Conservation (phyloP, 352 stramenopile species). For the Hyaloperonospora brassicae region DNA sequence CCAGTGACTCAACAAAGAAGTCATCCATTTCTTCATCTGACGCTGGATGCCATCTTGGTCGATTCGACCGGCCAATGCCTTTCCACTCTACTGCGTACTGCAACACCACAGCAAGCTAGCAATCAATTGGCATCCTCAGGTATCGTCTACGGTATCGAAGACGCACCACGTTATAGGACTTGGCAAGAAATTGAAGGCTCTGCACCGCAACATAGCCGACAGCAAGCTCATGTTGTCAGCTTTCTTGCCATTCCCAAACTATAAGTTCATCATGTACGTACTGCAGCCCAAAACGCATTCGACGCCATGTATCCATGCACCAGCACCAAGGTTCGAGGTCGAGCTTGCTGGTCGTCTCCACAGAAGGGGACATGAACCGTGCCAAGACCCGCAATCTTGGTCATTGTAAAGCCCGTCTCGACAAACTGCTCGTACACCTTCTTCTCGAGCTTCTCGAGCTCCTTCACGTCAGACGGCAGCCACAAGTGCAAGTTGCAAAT, state of each 20-base stretch:
- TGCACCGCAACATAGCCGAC: conserved; percentile 13
- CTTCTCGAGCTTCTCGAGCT: conserved; percentile 47
- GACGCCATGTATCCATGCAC: conserved; percentile 73
- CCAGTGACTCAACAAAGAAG: conserved; percentile 75
- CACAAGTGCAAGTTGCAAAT: conserved; percentile 45
- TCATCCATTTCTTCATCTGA: conserved; percentile 63
- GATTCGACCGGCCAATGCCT: conserved; percentile 64
- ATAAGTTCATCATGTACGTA: conserved; percentile 12
- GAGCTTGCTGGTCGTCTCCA: conserved; percentile 42
- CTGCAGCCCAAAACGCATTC: conserved; percentile 70
- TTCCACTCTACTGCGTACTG: conserved; percentile 82
- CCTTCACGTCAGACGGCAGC: conserved; percentile 41
- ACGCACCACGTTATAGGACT: conserved; percentile 72
- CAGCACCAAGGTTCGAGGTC: conserved; percentile 53
- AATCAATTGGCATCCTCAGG: not conserved
- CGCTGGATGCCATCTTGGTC: conserved; percentile 50
- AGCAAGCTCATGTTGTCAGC: not conserved
- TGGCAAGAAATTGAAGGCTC: conserved; percentile 69
- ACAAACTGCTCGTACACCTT: conserved; percentile 68
- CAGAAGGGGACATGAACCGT: conserved; percentile 75
- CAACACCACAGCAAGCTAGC: conserved; percentile 1
- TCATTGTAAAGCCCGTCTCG: conserved; percentile 41
- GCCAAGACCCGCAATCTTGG: conserved; percentile 53
- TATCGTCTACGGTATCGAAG: not conserved
- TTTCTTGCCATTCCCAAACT: not conserved